Conservation (phyloP, 176 grass and related monocot genomes). For the Musa itinerans region DNA sequence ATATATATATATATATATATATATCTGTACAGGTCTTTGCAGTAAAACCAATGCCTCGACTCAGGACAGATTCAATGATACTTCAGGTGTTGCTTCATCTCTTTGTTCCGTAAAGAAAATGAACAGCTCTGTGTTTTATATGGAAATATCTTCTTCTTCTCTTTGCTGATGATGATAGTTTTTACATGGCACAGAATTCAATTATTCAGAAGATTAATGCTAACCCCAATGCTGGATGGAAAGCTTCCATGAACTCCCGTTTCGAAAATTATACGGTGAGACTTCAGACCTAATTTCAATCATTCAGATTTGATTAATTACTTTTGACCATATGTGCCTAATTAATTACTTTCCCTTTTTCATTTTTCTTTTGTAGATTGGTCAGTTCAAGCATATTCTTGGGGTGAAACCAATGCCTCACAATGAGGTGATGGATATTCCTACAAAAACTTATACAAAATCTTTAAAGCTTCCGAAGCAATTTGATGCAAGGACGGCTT, state of each 20-base stretch:
- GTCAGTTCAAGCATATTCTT: conserved; percentile 80
- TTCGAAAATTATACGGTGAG: conserved; percentile 78
- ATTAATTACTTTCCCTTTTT: neutral
- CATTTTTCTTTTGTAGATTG: conserved; percentile 31
- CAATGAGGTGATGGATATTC: conserved; percentile 29
- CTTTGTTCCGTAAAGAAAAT: neutral
- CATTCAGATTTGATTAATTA: neutral
- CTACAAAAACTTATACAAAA: conserved; percentile 35
- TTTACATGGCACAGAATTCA: conserved; percentile 25
- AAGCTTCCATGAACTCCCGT: conserved; percentile 46
- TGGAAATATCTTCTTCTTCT: neutral
- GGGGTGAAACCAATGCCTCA: conserved; percentile 56
- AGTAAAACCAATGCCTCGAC: conserved; percentile 14
- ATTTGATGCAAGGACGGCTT: conserved; percentile 66
- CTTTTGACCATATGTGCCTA: too few relatives aligned
- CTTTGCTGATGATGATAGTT: neutral
- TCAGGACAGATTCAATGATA: conserved; percentile 15
- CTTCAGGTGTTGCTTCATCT: conserved; percentile 29
- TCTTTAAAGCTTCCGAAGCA: conserved; percentile 48
- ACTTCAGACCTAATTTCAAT: neutral
- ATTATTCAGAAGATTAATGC: conserved; percentile 60
- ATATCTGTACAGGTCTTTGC: conserved; percentile 22
- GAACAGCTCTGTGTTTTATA: neutral
- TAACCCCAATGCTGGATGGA: conserved; percentile 68
- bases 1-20: neutral